Evolutionary conservation across 208 protist species (phyloP), one percentile per base, ranked within the genome.

Genomic region (Acanthamoeba royreba): DNA sequence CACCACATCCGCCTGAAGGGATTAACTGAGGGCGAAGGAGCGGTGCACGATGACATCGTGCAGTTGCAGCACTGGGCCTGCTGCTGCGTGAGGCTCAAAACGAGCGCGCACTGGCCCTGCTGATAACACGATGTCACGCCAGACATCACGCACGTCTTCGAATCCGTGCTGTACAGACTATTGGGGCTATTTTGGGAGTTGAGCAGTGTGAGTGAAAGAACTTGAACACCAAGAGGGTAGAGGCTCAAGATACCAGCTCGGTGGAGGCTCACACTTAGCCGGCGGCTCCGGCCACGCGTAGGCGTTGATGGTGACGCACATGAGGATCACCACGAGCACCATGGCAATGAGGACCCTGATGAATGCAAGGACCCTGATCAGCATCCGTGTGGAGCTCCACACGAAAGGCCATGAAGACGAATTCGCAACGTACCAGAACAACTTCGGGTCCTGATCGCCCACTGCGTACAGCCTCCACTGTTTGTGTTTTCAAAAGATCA

Each of bases 401-500:
- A 69, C n/a, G 15, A 8, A 69, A 69, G 31, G 58, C 58, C 31
- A 35, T 33, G n/a, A 5, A 38, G 22, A 35, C 72, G 22, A 49
- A 4, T 5, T 7, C 4, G 74, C 5, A n/a, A 85, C 22, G 25
- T 33, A 85, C 74, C 74, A 85, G 28, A 85, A 85, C 9, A 90
- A 33, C 53, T 90, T 90, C 11, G 83, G 83, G 40, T 90, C 83
- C 28, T 49, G 83, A 35, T 90, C 83, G 83, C 83, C 83, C 52
- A 46, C 25, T 3, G 31, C 38, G 83, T 90, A 90, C 25, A 38
- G 63, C 49, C 83, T 4, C 31, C 28, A 90, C 83, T 90, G 74
- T 8, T 38, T 5, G 40, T 8, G 58, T 9, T 25, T 19, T n/a
- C n/a, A n/a, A n/a, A n/a, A n/a, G n/a, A n/a, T n/a, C n/a, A n/a